Conservation (phyloP, 208 protist genomes). For the Leishmania aethiopica region DNA sequence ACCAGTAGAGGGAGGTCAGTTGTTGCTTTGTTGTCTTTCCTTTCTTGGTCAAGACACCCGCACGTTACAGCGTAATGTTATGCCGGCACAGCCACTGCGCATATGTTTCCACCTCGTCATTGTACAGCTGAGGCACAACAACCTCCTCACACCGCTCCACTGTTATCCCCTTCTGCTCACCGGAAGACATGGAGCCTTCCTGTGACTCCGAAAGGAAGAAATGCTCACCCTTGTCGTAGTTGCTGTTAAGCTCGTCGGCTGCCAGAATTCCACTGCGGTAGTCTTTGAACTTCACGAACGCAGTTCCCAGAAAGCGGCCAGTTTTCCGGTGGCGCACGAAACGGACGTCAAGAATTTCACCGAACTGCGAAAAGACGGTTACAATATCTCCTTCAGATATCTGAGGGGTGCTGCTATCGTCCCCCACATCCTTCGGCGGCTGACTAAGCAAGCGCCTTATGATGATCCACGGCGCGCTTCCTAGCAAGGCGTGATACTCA, state of each 20-base stretch:
- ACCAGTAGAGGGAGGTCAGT: not conserved
- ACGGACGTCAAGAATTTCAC: slow-evolving; percentile 74
- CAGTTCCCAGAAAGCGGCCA: slow-evolving; percentile 76
- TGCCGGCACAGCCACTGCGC: slow-evolving; percentile 45
- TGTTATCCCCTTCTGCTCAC: slow-evolving; percentile 45
- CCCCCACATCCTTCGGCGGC: not conserved
- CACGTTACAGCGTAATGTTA: not conserved
- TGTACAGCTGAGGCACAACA: slow-evolving; percentile 45
- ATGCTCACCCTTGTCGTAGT: slow-evolving; percentile 57
- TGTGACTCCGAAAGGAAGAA: slow-evolving; percentile 48
- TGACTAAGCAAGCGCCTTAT: slow-evolving; percentile 53
- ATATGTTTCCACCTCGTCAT: slow-evolving; percentile 42
- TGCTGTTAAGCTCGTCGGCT: slow-evolving; percentile 79
- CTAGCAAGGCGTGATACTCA: slow-evolving; percentile 76
- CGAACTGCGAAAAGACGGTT: slow-evolving; percentile 91
- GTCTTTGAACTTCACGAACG: slow-evolving; percentile 79
- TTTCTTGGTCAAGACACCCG: not conserved
- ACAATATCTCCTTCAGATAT: slow-evolving; percentile 85
- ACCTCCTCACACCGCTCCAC: slow-evolving; percentile 83
- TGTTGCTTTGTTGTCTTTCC: not conserved
- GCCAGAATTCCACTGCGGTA: slow-evolving; percentile 78
- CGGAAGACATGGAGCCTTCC: not conserved
- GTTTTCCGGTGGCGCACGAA: slow-evolving; percentile 74
- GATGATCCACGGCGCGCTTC: slow-evolving; percentile 73
- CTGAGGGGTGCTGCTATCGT: slow-evolving; percentile 15